Evolutionary conservation across 352 stramenopile genomes (phyloP).

Genomic region (Phytophthora hybrid): DNA sequence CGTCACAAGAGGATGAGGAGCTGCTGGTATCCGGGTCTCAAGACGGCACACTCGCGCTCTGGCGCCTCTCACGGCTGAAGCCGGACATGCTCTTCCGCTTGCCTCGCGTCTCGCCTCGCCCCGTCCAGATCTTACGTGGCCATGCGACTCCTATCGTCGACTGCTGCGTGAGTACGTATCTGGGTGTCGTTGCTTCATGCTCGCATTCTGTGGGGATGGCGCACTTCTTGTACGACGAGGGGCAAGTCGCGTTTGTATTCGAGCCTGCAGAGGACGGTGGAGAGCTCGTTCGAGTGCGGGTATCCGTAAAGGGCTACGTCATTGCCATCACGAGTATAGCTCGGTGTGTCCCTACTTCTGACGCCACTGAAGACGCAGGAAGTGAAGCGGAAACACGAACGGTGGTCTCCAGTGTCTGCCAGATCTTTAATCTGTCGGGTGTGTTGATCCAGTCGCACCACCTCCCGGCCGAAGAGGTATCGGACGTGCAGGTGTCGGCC

Average conservation of each 20-base stretch:
- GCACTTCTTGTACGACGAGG: slow-evolving; percentile 80
- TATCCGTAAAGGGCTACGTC: slow-evolving; percentile 73
- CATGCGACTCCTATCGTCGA: slow-evolving; percentile 60
- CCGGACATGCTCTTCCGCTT: slow-evolving; percentile 77
- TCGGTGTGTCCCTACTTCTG: not conserved
- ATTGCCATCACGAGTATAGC: slow-evolving; percentile 49
- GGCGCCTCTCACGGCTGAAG: slow-evolving; percentile 78
- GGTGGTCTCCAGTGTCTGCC: slow-evolving; percentile 49
- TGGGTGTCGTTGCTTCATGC: slow-evolving; percentile 76
- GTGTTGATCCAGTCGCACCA: slow-evolving; percentile 57
- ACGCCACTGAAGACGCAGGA: slow-evolving; percentile 1
- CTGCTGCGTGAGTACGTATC: slow-evolving; percentile 70
- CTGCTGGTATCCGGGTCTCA: slow-evolving; percentile 76
- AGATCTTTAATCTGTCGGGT: slow-evolving; percentile 78
- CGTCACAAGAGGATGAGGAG: slow-evolving; percentile 72
- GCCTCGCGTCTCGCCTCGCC: slow-evolving; percentile 71
- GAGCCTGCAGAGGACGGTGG: slow-evolving; percentile 38
- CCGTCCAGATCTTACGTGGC: slow-evolving; percentile 72
- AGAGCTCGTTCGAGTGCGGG: slow-evolving; percentile 55
- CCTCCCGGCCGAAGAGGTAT: slow-evolving; percentile 58
- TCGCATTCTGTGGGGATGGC: slow-evolving; percentile 59
- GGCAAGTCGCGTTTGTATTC: slow-evolving; percentile 74
- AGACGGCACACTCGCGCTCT: slow-evolving; percentile 75
- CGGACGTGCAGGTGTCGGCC: slow-evolving; percentile 60
- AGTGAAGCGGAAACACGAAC: slow-evolving; percentile 11